Base-by-base conservation (phyloP, 352 stramenopile genomes). In the Pythium diclinum region DNA sequence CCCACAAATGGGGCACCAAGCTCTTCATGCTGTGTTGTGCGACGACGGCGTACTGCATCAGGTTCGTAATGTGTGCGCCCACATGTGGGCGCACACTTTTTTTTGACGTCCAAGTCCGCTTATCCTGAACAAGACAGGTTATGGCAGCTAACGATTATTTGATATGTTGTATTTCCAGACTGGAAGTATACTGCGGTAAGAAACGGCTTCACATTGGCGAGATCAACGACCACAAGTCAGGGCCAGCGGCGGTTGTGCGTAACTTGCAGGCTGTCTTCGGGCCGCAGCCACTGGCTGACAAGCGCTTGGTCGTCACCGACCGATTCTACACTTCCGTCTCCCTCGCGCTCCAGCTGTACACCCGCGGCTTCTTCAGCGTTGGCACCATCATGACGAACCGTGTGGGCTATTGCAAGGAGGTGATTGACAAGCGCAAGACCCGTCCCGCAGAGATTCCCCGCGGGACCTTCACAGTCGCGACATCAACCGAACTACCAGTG, bases 1-100 rank as follows among this genome's bases (percentile, higher is more conserved):
- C 58, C 2, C 58, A 64, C 58, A 64, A 64, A 47, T 64, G 58
- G 58, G 58, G 58, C 6, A 64, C 58, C 13, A 64, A 64, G 48
- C 10, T 58, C 2, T 64, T 64, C 58, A 23, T 64, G 9, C 32
- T 47, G 21, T 64, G 48, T 33, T 64, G 58, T 21, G 30, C 47
- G 5, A 21, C 17, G 47, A 52, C 21, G 1, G 9, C 47, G n/a
- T 58, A 52, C 19, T 64, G 58, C 44, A 9, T 57, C 23, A 47
- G 47, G n/a, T 64, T 46, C 48, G 32, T 28, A 19, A 9, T 2
- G 21, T 46, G 25, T 28, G 25, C 25, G 25, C 25, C 25, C 25
- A 3, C 25, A 3, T 3, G 25, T 1, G 25, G 25, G 25, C 3
- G 25, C 25, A 3, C 25, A 28, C 25, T 3, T 3, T 28, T 28